Evolutionary conservation across 176 grass and related monocot species (phyloP), one percentile per base, ranked within the genome.

Genomic region (Cocos nucifera): DNA sequence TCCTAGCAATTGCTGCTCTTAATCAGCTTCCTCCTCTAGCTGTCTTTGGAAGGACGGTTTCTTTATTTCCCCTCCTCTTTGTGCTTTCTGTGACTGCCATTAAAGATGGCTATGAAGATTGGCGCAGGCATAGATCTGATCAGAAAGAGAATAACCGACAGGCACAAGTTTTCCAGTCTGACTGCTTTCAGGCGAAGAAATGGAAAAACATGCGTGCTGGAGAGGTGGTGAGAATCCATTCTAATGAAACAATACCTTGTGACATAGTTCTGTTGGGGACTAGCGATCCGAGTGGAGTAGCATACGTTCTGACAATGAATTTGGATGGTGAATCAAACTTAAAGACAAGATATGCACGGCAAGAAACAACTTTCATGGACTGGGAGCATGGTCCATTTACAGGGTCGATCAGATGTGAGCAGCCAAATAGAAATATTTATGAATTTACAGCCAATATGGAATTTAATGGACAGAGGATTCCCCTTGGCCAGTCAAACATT

Each of bases 301-400:
- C 94, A 75, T 98, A 98, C 71, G 89, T 98, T 39, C 94, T 93
- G 77, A 98, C 94, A 28, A 98, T 98, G 94, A 98, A 98, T 86
- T 82, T 98, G 67, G 94, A 98, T 48, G 94, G 94, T 6, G 94
- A 98, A 72, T 98, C 94, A 63, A 98, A 98, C 75, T 70, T 98
- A 29, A 98, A 98, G 81, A 93, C 94, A 76, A 88, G 94, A 73
- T 98, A 98, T 68, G 94, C 94, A 73, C 81, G 87, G 25, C 94
- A 98, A 73, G 94, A 98, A 87, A 83, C 79, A 24, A 56, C 74
- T 63, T 77, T 58, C 67, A 98, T 89, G 94, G 76, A 63, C 59
- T 53, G 20, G 17, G 77, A 89, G 6, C 50, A 29, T 14, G 51
- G 59, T 49, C 56, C 75, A 26, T 98, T 83, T 78, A 73, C 75